Conservation (phyloP, 768 basidiomycete species). For the Auricularia sp. region DNA sequence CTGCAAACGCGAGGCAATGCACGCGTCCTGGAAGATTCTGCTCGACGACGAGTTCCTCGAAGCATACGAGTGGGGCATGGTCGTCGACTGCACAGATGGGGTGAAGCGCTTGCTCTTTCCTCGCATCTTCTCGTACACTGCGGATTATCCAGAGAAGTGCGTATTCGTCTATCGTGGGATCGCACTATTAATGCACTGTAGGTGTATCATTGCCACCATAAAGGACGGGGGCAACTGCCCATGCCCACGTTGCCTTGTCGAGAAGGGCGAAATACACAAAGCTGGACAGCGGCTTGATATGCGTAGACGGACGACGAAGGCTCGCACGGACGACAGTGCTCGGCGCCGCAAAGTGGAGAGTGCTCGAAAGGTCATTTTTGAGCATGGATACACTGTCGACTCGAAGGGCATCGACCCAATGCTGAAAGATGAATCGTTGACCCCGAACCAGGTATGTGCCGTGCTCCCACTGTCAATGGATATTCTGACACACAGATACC, state of each 20-base stretch:
- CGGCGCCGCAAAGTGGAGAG: conserved; percentile 1
- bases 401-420: not conserved
- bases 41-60: too few relatives aligned
- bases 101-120: too few relatives aligned
- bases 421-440: conserved; percentile 8
- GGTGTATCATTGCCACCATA: conserved; percentile 9
- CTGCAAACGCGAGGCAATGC: too few relatives aligned
- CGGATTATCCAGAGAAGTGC: not conserved
- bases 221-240: conserved; percentile 13
- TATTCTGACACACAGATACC: too few relatives aligned
- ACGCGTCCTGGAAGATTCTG: too few relatives aligned
- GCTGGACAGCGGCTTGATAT: conserved; percentile 9
- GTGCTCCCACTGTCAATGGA: too few relatives aligned
- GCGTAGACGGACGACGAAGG: not conserved
- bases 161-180: not conserved
- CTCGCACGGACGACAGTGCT: not conserved
- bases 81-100: too few relatives aligned
- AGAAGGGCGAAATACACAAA: conserved; percentile 5
- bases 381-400: conserved; percentile 5
- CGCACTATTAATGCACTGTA: not conserved
- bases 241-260: conserved; percentile 13
- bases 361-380: conserved; percentile 6
- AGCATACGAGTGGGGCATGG: too few relatives aligned
- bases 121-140: too few relatives aligned
- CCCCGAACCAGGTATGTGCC: conserved; percentile 8